phyloP scores from a whole-genome alignment of 768 basidiomycete species.

The Rhizopogon vesiculosus region DNA sequence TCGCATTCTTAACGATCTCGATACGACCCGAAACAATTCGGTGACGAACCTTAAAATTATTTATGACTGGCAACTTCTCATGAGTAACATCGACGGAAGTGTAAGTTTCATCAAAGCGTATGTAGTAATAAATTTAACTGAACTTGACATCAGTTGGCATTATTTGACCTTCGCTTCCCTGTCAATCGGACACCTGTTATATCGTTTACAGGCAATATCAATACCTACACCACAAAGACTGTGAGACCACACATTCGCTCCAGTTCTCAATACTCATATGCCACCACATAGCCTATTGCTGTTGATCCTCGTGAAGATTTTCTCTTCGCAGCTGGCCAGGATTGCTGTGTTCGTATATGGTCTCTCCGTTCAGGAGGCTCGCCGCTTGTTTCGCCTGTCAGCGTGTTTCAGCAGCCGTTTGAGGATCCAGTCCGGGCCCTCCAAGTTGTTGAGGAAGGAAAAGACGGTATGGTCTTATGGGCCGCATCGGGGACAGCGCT shows the following conservation, averaged over 20 bases:
- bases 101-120: conserved; percentile 32
- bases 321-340: conserved; percentile 67
- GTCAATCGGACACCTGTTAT: conserved; percentile 38
- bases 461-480: conserved; percentile 44
- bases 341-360: conserved; percentile 63
- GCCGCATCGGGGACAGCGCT: conserved; percentile 41
- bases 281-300: conserved; percentile 48
- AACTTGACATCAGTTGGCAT: conserved; percentile 42
- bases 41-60: conserved; percentile 50
- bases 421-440: conserved; percentile 39
- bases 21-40: conserved; percentile 34
- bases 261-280: conserved; percentile 1
- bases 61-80: conserved; percentile 48
- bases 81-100: conserved; percentile 55
- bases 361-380: conserved; percentile 50
- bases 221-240: conserved; percentile 43
- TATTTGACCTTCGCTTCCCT: conserved; percentile 60
- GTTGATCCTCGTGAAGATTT: conserved; percentile 53
- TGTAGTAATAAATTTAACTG: not conserved
- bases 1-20: conserved; percentile 36
- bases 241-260: conserved; percentile 32
- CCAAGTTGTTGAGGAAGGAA: conserved; percentile 41
- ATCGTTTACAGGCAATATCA: conserved; percentile 53
- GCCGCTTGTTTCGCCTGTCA: conserved; percentile 13
- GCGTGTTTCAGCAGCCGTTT: conserved; percentile 29